phyloP scores from a whole-genome alignment of 2,329 filamentous ascomycete species.

The Cercospora canescens region DNA sequence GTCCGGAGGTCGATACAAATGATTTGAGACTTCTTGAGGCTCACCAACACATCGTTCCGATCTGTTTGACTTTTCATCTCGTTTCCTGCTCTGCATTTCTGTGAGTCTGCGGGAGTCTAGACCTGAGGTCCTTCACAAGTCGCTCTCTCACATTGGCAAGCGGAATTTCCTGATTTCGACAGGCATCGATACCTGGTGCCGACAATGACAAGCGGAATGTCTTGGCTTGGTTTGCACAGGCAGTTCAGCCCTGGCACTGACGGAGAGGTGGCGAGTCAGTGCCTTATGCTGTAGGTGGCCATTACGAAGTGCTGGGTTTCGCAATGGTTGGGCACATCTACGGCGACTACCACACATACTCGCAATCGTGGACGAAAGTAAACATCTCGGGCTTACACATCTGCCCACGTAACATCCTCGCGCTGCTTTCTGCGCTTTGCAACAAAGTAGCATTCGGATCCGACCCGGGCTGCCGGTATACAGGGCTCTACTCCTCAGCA shows the following conservation, averaged over 20 bases:
- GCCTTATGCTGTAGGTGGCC: not conserved
- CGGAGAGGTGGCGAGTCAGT: not conserved
- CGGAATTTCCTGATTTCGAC: too few relatives aligned
- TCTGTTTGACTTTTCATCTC: not conserved
- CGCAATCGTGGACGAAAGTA: not conserved
- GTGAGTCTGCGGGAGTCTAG: not conserved
- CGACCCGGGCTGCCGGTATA: not conserved
- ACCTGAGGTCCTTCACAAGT: not conserved
- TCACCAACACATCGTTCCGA: not conserved
- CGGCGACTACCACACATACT: not conserved
- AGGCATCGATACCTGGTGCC: too few relatives aligned
- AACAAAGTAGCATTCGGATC: not conserved
- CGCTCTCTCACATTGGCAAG: too few relatives aligned
- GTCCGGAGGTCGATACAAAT: slow-evolving; percentile 1
- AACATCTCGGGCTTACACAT: not conserved
- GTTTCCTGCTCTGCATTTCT: not conserved
- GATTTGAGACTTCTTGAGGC: not conserved
- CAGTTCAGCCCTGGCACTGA: not conserved
- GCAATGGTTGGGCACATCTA: not conserved
- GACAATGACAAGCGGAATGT: not conserved
- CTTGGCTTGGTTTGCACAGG: not conserved
- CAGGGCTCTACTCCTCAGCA: not conserved
- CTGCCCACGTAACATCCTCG: not conserved
- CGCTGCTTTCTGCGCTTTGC: not conserved
- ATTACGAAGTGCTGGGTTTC: not conserved